These are phyloP conservation scores for Hyphopichia buzzinii DNA, from an alignment of 1,139 yeast genomes.

Conservation along the genomic window DNA sequence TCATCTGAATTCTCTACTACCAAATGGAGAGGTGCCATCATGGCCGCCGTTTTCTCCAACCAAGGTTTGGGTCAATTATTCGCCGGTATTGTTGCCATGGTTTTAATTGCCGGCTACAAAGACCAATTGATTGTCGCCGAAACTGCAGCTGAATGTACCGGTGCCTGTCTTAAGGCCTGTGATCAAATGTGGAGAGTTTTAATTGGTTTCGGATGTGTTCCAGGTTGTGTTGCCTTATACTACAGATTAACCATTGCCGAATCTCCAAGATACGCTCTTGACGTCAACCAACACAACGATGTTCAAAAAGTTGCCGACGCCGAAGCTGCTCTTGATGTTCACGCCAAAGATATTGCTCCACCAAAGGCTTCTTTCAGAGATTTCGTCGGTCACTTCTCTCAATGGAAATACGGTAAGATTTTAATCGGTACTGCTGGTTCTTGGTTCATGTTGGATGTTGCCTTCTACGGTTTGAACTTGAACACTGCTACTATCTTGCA, in stretches of 20 bases:
- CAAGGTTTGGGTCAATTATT: conserved; percentile 90
- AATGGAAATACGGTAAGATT: conserved; percentile 86
- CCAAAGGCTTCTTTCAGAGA: conserved; percentile 61
- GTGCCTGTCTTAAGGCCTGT: conserved; percentile 66
- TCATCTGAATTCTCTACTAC: conserved; percentile 88
- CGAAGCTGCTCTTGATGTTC: conserved; percentile 50
- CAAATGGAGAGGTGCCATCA: conserved; percentile 94
- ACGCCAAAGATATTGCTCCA: conserved; percentile 45
- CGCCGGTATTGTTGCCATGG: conserved; percentile 79
- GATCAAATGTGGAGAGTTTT: conserved; percentile 94
- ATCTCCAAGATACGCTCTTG: conserved; percentile 86
- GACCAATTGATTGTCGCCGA: conserved; percentile 50
- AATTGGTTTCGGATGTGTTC: conserved; percentile 85
- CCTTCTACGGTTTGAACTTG: conserved; percentile 86
- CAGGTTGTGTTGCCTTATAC: conserved; percentile 79
- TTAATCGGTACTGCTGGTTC: conserved; percentile 93
- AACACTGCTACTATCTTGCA: conserved; percentile 78
- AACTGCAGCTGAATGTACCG: conserved; percentile 57
- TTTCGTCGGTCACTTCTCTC: conserved; percentile 69
- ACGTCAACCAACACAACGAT: conserved; percentile 60
- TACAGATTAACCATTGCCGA: conserved; percentile 92
- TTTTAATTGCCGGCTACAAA: conserved; percentile 73
- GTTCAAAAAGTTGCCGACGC: conserved; percentile 57
- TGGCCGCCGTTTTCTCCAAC: conserved; percentile 91
- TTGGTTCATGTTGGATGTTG: conserved; percentile 95